These are phyloP conservation scores for Trichocladium antarcticum DNA, from an alignment of 495 filamentous ascomycete species.

Conservation along the genomic window DNA sequence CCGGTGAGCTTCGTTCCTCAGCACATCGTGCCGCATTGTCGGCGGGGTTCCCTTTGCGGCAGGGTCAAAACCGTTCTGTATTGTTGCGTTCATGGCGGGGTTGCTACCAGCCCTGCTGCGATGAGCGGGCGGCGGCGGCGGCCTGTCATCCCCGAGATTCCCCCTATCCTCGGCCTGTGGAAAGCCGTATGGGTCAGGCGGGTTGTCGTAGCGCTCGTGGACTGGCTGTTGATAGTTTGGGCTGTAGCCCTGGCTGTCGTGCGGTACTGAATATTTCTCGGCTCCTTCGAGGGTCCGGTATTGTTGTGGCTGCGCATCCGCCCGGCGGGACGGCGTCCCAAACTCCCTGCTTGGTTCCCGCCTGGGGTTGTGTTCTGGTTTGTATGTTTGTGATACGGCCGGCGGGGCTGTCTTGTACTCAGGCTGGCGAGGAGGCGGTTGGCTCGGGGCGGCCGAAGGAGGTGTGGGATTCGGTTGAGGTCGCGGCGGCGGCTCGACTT, in stretches of 20 bases:
- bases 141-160: constrained; percentile 25
- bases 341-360: constrained; percentile 20
- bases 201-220: constrained; percentile 17
- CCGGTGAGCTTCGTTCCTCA: constrained; percentile 39
- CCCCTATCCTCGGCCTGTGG: constrained; percentile 10
- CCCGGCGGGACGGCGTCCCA: constrained; percentile 21
- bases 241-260: constrained; percentile 21
- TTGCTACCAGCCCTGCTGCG: constrained; percentile 31
- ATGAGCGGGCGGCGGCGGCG: constrained; percentile 39
- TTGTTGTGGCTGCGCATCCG: constrained; percentile 20
- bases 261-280: constrained; percentile 24
- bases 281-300: constrained; percentile 25
- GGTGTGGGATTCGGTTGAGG: constrained; percentile 28
- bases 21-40: constrained; percentile 40
- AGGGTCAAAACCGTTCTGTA: constrained; percentile 11
- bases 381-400: constrained; percentile 20
- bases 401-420: constrained; percentile 36
- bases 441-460: constrained; percentile 23
- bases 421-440: constrained; percentile 31
- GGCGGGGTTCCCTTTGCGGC: constrained; percentile 15
- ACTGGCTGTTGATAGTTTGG: constrained; percentile 14
- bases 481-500: constrained; percentile 31
- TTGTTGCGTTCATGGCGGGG: constrained; percentile 22
- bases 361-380: constrained; percentile 23
- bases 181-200: constrained; percentile 10